Percentiles rank a stretch among this genome's conserved stretches.
phyloP scores from a whole-genome alignment of 495 filamentous ascomycete species.

The Penicillium herquei region DNA sequence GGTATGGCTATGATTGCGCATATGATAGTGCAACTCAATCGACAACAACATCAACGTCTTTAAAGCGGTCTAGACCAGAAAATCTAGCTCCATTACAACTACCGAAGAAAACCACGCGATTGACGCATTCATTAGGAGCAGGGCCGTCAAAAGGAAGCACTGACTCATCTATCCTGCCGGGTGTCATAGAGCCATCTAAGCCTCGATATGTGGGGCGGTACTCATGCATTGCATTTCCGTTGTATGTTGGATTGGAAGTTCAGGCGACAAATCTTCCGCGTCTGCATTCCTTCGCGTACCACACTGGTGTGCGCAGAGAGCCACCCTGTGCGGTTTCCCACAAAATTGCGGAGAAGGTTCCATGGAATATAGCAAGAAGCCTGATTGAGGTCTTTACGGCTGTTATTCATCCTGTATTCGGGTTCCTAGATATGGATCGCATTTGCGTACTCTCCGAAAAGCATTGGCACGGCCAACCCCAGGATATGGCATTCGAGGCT shows the following conservation, averaged over 20 bases:
- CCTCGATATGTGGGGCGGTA: conserved; percentile 36
- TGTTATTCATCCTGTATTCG: conserved; percentile 37
- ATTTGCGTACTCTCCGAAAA: conserved; percentile 20
- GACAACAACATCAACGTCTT: not conserved
- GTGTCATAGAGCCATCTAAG: conserved; percentile 25
- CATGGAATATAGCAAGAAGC: conserved; percentile 22
- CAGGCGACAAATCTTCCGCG: conserved; percentile 39
- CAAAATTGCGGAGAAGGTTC: conserved; percentile 20
- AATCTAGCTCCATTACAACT: not conserved
- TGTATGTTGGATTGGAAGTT: conserved; percentile 38
- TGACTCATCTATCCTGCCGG: conserved; percentile 11
- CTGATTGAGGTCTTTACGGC: conserved; percentile 33
- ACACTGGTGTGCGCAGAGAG: conserved; percentile 36
- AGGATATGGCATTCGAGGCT: conserved; percentile 31
- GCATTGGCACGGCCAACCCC: conserved; percentile 25
- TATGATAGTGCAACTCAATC: conserved; percentile 18
- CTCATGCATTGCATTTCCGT: conserved; percentile 43
- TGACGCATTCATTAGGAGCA: not conserved
- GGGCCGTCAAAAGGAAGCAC: conserved; percentile 5
- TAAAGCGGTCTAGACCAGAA: conserved; percentile 1
- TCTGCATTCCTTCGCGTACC: conserved; percentile 47
- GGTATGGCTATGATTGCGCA: conserved; percentile 42
- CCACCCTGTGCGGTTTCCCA: conserved; percentile 9
- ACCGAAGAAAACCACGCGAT: conserved; percentile 3
- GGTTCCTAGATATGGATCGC: conserved; percentile 34